Evolutionary conservation across 1,284 basidiomycete genomes (phyloP).

Genomic region (Crocinoboletus sp.): DNA sequence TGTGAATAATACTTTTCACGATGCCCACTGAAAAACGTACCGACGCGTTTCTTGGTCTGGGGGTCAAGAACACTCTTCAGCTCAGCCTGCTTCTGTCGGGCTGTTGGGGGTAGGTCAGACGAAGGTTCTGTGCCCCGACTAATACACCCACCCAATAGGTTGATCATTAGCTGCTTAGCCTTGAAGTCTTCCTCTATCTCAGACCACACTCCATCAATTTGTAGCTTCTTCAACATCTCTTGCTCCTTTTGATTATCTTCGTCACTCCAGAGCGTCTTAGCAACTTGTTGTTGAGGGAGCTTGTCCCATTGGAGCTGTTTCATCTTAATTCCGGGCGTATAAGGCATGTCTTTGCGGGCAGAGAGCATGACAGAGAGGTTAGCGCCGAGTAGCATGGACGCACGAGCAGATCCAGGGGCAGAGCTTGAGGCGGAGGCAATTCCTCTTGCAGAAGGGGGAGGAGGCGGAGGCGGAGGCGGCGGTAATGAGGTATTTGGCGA

Average conservation of each 20-base stretch:
- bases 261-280: constrained; percentile 79
- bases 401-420: constrained; percentile 47
- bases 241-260: constrained; percentile 67
- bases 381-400: constrained; percentile 55
- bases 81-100: constrained; percentile 78
- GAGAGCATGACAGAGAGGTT: constrained; percentile 52
- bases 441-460: constrained; percentile 43
- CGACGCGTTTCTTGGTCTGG: constrained; percentile 87
- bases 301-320: constrained; percentile 99
- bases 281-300: constrained; percentile 79
- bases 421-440: constrained; percentile 44
- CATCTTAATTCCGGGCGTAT: constrained; percentile 89
- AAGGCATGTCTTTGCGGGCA: constrained; percentile 80
- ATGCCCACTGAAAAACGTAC: constrained; percentile 41
- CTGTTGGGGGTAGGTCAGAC: constrained; percentile 33
- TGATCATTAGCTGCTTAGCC: constrained; percentile 90
- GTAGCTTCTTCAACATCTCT: constrained; percentile 76
- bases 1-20: not conserved
- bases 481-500: constrained; percentile 38
- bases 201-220: constrained; percentile 83
- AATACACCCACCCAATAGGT: constrained; percentile 62
- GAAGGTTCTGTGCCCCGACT: not conserved
- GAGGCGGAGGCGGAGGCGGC: constrained; percentile 40
- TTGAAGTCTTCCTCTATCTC: constrained; percentile 99
- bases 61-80: constrained; percentile 88